These are phyloP conservation scores for Aegilops bicornis DNA, from an alignment of 176 grass and related monocot genomes.

Conservation along the genomic window DNA sequence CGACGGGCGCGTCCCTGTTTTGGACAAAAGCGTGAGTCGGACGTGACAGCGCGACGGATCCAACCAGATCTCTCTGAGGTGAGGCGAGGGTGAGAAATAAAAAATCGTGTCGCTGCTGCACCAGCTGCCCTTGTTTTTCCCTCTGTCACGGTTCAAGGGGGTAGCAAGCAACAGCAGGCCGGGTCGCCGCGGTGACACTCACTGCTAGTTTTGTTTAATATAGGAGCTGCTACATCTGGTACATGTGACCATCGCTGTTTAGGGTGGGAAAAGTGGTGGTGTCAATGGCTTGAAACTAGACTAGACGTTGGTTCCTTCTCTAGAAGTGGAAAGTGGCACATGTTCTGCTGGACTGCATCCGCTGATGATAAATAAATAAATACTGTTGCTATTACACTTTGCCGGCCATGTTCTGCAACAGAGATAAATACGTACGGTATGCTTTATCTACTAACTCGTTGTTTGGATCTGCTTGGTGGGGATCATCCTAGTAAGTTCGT, in stretches of 20 bases:
- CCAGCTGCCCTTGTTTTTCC: neutral
- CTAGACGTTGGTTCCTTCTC: neutral
- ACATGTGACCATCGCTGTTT: neutral
- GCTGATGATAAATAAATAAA: neutral
- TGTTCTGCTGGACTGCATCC: neutral
- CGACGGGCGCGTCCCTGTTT: neutral
- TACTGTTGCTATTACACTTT: neutral
- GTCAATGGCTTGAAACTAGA: neutral
- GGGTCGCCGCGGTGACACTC: neutral
- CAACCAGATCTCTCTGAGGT: constrained; percentile 3
- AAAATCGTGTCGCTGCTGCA: neutral
- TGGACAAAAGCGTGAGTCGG: constrained; percentile 29
- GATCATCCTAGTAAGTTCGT: neutral
- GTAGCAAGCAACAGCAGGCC: too few relatives aligned
- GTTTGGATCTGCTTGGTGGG: neutral
- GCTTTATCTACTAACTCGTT: neutral
- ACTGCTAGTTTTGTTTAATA: neutral
- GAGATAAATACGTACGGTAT: neutral
- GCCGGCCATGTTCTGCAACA: neutral
- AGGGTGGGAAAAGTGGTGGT: neutral
- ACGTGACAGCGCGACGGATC: constrained; percentile 40
- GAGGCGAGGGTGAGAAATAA: neutral
- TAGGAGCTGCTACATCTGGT: neutral
- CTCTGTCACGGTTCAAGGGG: neutral
- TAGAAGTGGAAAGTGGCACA: constrained; percentile 6